A percentile compares a stretch with the other conserved stretches of the same genome.
phyloP scores from a whole-genome alignment of 2,329 filamentous ascomycete species.

The Cryphonectria parasitica region DNA sequence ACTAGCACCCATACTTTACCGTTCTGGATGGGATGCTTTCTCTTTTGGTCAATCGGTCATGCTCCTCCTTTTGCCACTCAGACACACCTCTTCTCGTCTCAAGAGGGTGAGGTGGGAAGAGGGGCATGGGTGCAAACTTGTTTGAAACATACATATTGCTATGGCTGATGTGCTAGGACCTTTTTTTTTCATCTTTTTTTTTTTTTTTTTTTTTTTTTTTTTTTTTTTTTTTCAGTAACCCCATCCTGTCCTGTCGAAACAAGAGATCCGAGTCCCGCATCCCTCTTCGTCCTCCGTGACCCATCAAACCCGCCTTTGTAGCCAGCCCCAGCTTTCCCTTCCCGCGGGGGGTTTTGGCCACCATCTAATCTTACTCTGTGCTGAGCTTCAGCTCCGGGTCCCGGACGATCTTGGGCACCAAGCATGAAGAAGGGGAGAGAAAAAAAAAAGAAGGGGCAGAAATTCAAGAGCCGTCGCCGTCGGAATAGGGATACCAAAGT shows the following conservation, averaged over 20 bases:
- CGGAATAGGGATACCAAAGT: background rate
- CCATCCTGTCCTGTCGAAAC: too few relatives aligned
- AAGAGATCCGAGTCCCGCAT: background rate
- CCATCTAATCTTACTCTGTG: background rate
- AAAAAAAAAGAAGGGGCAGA: background rate
- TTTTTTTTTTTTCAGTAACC: too few relatives aligned
- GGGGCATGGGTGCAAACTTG: background rate
- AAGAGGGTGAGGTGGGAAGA: too few relatives aligned
- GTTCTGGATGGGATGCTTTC: background rate
- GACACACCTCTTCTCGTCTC: background rate
- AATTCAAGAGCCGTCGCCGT: background rate
- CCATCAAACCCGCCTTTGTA: background rate
- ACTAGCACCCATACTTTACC: background rate
- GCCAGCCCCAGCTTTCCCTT: background rate
- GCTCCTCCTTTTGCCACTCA: background rate
- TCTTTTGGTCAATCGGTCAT: background rate
- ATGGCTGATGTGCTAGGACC: too few relatives aligned
- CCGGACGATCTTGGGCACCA: background rate
- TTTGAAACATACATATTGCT: background rate
- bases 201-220: too few relatives aligned
- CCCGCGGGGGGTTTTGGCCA: background rate
- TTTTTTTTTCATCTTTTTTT: too few relatives aligned
- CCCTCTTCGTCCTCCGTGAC: too few relatives aligned
- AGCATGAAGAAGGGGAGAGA: background rate
- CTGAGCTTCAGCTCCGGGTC: background rate